These are phyloP conservation scores for Cryphonectria carpinicola DNA, from an alignment of 2,329 filamentous ascomycete genomes.

Conservation along the genomic window DNA sequence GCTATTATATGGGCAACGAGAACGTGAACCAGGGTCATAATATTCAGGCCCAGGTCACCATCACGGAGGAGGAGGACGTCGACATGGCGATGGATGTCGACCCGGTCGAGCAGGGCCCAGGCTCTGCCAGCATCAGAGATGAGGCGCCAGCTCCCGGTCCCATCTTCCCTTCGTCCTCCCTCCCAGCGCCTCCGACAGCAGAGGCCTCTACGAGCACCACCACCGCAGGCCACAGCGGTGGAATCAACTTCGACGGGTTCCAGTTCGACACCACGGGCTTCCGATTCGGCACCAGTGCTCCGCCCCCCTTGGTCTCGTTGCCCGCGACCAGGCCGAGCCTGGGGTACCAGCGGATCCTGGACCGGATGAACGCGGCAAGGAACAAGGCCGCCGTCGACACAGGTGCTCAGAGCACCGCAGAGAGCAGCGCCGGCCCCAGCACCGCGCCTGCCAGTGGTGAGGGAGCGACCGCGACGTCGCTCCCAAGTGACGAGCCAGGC, in stretches of 20 bases:
- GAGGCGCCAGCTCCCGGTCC: too few species aligned
- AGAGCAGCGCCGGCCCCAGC: not conserved
- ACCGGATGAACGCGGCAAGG: not conserved
- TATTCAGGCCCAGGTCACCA: not conserved
- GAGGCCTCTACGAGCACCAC: not conserved
- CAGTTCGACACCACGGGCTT: not conserved
- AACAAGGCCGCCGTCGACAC: not conserved
- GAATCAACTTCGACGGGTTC: not conserved
- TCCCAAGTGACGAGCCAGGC: not conserved
- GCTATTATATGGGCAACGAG: not conserved
- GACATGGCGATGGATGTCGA: not conserved
- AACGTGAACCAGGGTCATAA: not conserved
- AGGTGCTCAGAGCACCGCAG: not conserved
- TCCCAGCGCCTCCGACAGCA: not conserved
- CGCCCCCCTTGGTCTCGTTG: not conserved
- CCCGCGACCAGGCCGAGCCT: not conserved
- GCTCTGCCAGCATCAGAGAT: too few species aligned
- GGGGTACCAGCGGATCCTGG: not conserved
- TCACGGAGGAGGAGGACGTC: not conserved
- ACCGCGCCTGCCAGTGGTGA: not conserved
- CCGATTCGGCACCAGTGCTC: not conserved
- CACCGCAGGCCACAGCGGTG: not conserved
- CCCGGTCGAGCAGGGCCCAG: too few species aligned
- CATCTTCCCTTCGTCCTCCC: not conserved
- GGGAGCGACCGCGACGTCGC: not conserved